phyloP scores from a whole-genome alignment of 164 flowering plant species.

The Dillenia suffruticosa region DNA sequence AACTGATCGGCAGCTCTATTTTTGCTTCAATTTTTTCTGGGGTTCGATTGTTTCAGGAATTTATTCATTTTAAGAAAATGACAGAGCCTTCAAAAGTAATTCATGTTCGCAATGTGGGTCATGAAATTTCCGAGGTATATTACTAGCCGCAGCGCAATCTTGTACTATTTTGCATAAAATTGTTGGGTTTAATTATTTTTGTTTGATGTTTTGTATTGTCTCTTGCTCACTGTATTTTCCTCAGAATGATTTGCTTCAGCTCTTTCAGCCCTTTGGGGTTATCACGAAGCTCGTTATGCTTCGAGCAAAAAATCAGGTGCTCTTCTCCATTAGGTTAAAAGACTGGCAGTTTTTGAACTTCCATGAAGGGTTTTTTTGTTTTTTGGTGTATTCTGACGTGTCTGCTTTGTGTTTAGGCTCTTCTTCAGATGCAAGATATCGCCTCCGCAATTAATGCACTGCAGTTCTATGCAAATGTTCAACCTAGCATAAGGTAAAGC shows the following conservation, averaged over 20 bases:
- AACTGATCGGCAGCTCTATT: no score
- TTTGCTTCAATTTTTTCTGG: no score
- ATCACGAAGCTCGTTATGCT: slow-evolving; percentile 91
- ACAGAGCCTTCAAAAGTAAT: slow-evolving; percentile 95
- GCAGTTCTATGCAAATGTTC: slow-evolving; percentile 75
- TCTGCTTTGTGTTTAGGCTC: slow-evolving; percentile 51
- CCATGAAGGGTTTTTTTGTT: slow-evolving; percentile 2
- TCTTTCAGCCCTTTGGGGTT: slow-evolving; percentile 92
- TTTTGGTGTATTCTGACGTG: background rate
- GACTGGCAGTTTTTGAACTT: background rate
- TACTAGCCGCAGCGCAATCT: background rate
- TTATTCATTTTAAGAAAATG: slow-evolving; percentile 31
- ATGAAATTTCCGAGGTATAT: slow-evolving; percentile 89
- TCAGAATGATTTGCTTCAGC: slow-evolving; percentile 90
- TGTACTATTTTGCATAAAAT: background rate
- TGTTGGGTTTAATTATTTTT: background rate
- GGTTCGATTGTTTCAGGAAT: slow-evolving; percentile 20
- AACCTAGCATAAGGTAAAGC: slow-evolving; percentile 75
- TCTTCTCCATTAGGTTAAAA: background rate
- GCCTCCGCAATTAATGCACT: slow-evolving; percentile 73
- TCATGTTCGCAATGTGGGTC: slow-evolving; percentile 97
- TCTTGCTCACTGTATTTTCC: slow-evolving; percentile 6
- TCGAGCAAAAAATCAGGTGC: slow-evolving; percentile 96
- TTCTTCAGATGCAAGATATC: slow-evolving; percentile 93
- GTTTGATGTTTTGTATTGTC: background rate